Evolutionary conservation across 2,329 filamentous ascomycete species (phyloP).

Genomic region (Myrmaecium sp.): DNA sequence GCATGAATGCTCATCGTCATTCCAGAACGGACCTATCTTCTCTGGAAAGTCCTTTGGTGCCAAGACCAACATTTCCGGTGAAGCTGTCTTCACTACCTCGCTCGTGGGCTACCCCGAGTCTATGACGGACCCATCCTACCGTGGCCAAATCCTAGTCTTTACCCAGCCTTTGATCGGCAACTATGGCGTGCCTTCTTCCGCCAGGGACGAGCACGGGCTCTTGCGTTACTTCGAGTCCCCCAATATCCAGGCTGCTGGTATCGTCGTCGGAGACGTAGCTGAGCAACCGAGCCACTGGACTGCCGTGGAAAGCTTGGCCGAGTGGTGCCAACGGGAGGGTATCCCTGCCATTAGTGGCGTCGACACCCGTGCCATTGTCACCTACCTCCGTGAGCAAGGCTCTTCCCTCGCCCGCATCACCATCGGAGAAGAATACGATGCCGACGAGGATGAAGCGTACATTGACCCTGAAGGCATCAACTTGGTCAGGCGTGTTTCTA

Average conservation of each 20-base stretch:
- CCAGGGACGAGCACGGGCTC: conserved; percentile 74
- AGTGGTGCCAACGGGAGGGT: conserved; percentile 94
- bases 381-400: conserved; percentile 85
- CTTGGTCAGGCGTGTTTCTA: conserved; percentile 88
- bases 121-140: conserved; percentile 51
- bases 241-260: conserved; percentile 88
- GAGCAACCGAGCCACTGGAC: conserved; percentile 97
- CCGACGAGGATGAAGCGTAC: conserved; percentile 92
- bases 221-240: conserved; percentile 97
- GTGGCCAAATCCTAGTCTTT: conserved; percentile 91
- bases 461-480: conserved; percentile 94
- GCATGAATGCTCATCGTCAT: conserved; percentile 4
- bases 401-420: conserved; percentile 90
- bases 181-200: conserved; percentile 83
- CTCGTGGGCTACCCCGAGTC: conserved; percentile 96
- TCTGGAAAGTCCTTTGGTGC: conserved; percentile 93
- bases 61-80: conserved; percentile 89
- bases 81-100: conserved; percentile 97
- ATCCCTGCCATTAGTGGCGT: conserved; percentile 93
- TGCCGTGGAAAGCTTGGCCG: conserved; percentile 77
- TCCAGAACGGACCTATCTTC: conserved; percentile 81
- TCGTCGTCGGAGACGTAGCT: conserved; percentile 90
- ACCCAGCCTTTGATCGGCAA: conserved; percentile 96
- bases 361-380: conserved; percentile 93
- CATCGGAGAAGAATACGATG: conserved; percentile 94